These are phyloP conservation scores for Fusarium anthophilum DNA, from an alignment of 2,329 filamentous ascomycete species.

Conservation along the genomic window DNA sequence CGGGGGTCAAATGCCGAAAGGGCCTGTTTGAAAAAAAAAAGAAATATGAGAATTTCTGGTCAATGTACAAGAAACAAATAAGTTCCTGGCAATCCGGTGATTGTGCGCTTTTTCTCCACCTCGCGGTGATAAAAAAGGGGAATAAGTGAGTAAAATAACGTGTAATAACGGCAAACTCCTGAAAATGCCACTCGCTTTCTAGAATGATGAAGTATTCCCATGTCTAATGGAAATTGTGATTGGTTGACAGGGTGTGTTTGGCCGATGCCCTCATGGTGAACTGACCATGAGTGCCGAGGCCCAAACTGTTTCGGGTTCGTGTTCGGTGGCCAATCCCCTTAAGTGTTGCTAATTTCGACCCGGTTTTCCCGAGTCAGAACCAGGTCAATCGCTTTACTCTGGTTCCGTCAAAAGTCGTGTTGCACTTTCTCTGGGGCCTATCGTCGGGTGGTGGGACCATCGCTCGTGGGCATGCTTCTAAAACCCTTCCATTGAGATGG, in stretches of 20 bases:
- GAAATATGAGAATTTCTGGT: conserved; percentile 1
- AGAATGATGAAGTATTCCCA: conserved; percentile 34
- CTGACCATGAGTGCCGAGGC: conserved; percentile 19
- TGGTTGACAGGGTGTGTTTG: conserved; percentile 17
- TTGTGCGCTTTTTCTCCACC: conserved; percentile 32
- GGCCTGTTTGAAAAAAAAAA: conserved; percentile 3
- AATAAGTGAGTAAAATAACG: conserved; percentile 28
- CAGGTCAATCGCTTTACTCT: conserved; percentile 14
- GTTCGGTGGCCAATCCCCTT: conserved; percentile 17
- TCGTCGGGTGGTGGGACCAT: conserved; percentile 35
- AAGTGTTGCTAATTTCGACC: conserved; percentile 4
- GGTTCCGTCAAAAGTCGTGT: conserved; percentile 14
- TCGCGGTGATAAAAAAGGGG: conserved; percentile 30
- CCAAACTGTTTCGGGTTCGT: conserved; percentile 27
- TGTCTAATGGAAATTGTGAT: conserved; percentile 34
- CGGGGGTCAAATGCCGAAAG: conserved; percentile 24
- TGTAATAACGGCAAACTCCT: conserved; percentile 36
- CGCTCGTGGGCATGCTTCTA: conserved; percentile 33
- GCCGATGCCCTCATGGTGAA: conserved; percentile 12
- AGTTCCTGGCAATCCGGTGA: conserved; percentile 26
- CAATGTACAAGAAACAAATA: conserved; percentile 32
- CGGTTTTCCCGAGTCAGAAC: conserved; percentile 32
- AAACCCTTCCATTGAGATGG: conserved; percentile 40
- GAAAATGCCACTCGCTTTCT: conserved; percentile 40
- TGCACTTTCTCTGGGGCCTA: conserved; percentile 13